Evolutionary conservation across 2,329 filamentous ascomycete species (phyloP).

Genomic region (Didymellaceae sp.): DNA sequence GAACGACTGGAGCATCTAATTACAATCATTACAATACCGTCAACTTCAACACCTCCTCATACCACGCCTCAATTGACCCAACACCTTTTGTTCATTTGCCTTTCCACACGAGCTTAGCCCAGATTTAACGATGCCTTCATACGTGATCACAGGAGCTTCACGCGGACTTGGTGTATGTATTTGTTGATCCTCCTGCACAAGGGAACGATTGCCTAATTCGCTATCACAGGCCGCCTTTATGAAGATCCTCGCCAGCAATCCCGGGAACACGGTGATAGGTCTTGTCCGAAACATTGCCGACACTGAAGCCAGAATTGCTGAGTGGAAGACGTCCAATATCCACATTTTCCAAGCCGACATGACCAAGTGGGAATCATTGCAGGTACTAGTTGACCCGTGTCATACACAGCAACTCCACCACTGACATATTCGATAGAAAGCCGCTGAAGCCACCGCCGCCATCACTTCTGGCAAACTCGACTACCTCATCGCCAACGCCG

Average conservation of each 20-base stretch:
- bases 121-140: background rate
- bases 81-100: background rate
- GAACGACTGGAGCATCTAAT: too few relatives aligned
- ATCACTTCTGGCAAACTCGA: background rate
- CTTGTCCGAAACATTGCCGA: background rate
- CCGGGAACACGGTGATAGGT: background rate
- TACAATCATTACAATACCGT: too few relatives aligned
- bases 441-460: background rate
- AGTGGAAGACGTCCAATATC: background rate
- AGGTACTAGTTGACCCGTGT: background rate
- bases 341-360: background rate
- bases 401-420: too few relatives aligned
- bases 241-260: background rate
- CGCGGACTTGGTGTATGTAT: background rate
- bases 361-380: background rate
- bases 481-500: background rate
- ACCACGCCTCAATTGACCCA: background rate
- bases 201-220: background rate
- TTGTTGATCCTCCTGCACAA: background rate
- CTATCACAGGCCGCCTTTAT: too few relatives aligned
- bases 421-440: background rate
- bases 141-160: background rate
- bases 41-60: too few relatives aligned
- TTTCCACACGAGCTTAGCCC: background rate
- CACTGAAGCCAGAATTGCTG: background rate